A percentile compares a stretch with the other conserved stretches of the same genome.
phyloP scores from a whole-genome alignment of 192 early-diverging fungal genomes.

The Nowakowskiella sp. region DNA sequence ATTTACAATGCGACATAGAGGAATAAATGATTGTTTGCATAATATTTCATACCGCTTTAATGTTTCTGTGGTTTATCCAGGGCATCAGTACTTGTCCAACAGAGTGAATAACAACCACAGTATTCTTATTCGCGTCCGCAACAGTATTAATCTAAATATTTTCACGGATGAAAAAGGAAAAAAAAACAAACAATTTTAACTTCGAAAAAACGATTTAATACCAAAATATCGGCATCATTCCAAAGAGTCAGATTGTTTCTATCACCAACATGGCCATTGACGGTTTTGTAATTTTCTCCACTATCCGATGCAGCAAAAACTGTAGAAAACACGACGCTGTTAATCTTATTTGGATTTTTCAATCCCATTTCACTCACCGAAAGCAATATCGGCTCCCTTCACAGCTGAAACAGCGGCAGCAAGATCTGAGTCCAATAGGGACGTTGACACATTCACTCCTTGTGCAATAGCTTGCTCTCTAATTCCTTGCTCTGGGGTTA shows the following conservation, averaged over 20 bases:
- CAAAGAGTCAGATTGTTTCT: constrained; percentile 38
- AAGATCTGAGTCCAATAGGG: neutral
- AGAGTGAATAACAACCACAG: constrained; percentile 42
- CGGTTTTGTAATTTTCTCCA: constrained; percentile 4
- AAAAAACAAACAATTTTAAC: neutral
- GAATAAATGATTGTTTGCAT: neutral
- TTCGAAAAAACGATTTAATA: constrained; percentile 4
- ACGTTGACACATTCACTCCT: neutral
- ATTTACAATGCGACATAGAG: neutral
- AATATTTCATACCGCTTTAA: constrained; percentile 40
- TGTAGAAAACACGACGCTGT: constrained; percentile 4
- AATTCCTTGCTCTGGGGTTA: constrained; percentile 1
- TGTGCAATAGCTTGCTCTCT: neutral
- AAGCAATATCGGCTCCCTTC: neutral
- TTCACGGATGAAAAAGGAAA: neutral
- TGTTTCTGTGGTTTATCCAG: constrained; percentile 46
- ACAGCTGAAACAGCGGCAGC: neutral
- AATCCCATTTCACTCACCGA: too few species aligned
- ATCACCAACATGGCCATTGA: constrained; percentile 27
- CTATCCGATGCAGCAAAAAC: constrained; percentile 2
- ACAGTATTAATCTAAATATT: constrained; percentile 27
- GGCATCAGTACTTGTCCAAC: constrained; percentile 47
- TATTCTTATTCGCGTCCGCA: constrained; percentile 36
- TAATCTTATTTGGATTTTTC: too few species aligned
- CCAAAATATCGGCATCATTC: constrained; percentile 37